Base-by-base conservation (phyloP, 352 stramenopile genomes). In the Thraustotheca clavata region DNA sequence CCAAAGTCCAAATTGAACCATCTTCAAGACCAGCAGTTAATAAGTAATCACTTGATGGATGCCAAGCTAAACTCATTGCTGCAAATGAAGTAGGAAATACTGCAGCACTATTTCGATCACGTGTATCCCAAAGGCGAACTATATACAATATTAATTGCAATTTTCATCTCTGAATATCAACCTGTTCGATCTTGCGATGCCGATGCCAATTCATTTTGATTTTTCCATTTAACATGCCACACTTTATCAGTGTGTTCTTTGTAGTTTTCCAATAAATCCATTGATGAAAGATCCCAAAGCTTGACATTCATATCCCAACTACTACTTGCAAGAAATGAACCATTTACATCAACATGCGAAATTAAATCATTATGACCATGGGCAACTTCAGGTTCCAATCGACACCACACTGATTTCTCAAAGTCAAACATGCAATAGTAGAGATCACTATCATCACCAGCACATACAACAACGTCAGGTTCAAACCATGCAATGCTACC, bases 271-370 rank as follows among this genome's bases (percentile, higher is more conserved):
- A 27, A 27, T 6, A 63, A 41, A 14, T 38, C 69, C 69, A 80
- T 76, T 4, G 67, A 52, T 4, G 46, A 49, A 38, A 88, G 66
- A 71, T 93, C 78, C 83, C 83, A 93, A 4, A 93, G 26, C 67
- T 91, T 91, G 49, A 91, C 80, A 4, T 71, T 89, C 43, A 80
- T 66, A 49, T 93, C 83, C 81, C 80, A 91, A 67, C 83, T 91
- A 31, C 69, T 67, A 7, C 72, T 79, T 1, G 79, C 78, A 5
- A 87, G 35, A 0, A 14, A 50, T 1, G 80, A 91, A 18, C 47
- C 68, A 9, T 71, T 79, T 24, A 88, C 70, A 8, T 72, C 77
- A 22, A 89, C 61, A 24, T 73, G 74, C 20, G 81, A 85, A 33
- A 88, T 71, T 16, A 93, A 71, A 54, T 93, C 80, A 60, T 89